Base-by-base conservation (phyloP, 805 yeast genomes). In the Ogataea neopini region DNA sequence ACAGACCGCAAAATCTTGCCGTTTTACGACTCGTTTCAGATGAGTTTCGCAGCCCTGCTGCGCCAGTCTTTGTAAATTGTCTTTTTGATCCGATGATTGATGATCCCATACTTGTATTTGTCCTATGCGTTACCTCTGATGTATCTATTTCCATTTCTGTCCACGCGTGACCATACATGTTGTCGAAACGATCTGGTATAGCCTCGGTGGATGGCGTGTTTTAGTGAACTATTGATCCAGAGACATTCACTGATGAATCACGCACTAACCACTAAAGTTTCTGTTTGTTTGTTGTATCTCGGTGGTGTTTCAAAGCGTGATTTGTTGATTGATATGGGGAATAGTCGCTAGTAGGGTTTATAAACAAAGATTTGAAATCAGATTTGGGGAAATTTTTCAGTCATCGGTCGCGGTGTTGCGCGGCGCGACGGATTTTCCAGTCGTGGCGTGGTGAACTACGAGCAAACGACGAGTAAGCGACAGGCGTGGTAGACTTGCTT, bases 351-450 rank as follows among this genome's bases (percentile, higher is more conserved):
- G 13, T 20, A 28, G 29, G 17, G 10, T 22, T 5, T 10, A 39
- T 28, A 14, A 25, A 39, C 25, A 28, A 28, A 39, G 42, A 32
- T 32, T 17, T 32, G 23, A 22, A 39, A 26, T 39, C 42, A 39
- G 42, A 39, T 39, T 39, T 28, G 42, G 42, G 42, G 42, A 39
- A 39, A 17, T 39, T 39, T 39, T 39, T 39, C 33, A 25, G n/a
- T 26, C 23, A 39, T 39, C 42, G 42, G 42, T 10, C 42, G 42
- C 42, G 42, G 42, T 45, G n/a, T 10, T 22, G 34, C n/a, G 37
- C 34, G 30, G 30, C 29, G 34, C 34, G 34, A 15, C 34, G 34
- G 34, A 30, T 30, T 18, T 13, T 6, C 6, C 17, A 8, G 25
- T 22, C 25, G 7, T 22, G 8, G 7, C 25, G 7, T 22, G 25